Base-by-base conservation (phyloP, 371 early-diverging fungal genomes). In the Zopfochytrium polystomum region DNA sequence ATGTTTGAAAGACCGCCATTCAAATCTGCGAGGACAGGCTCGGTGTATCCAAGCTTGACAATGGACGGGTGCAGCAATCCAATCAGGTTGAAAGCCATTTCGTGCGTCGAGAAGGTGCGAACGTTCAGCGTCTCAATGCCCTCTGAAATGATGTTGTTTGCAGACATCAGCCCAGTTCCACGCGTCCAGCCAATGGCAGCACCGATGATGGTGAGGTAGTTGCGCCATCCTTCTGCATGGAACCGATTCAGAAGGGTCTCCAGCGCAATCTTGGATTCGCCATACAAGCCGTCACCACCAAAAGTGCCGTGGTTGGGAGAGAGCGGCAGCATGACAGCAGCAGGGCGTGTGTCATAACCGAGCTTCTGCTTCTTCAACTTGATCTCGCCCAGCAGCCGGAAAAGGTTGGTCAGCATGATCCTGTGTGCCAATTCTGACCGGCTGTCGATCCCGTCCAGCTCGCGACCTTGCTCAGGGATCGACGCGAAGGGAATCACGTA, bases 131-230 rank as follows among this genome's bases (percentile, higher is more conserved):
- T 80, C 73, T 96, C 97, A 38, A 96, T 83, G 52, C 91, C 91
- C 70, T 92, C 89, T 33, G 95, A 90, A 50, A 94, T 86, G 53
- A 91, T 83, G 79, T 95, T 93, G 81, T 94, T 95, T 53, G 84
- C 83, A 49, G 83, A 82, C 96, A 95, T 95, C 69, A 95, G 80
- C 49, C 95, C 95, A 46, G 97, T 96, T 63, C 97, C 95, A 68
- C 96, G 88, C 33, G 97, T 96, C 96, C 97, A 96, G 27, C 97
- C 97, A 70, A 96, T 96, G 44, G 91, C 90, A 45, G 94, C 92
- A 64, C 96, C 97, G 49, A 92, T 80, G 44, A 96, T 87, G 35
- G 90, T 81, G 65, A 96, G 75, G 81, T 95, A 91, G 72, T 79
- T 80, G 46, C 85, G 79, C 96, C 96, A 96, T 59, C 83, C 82